These are phyloP conservation scores for Ophiostoma angusticollis DNA, from an alignment of 2,329 filamentous ascomycete species.

Conservation along the genomic window DNA sequence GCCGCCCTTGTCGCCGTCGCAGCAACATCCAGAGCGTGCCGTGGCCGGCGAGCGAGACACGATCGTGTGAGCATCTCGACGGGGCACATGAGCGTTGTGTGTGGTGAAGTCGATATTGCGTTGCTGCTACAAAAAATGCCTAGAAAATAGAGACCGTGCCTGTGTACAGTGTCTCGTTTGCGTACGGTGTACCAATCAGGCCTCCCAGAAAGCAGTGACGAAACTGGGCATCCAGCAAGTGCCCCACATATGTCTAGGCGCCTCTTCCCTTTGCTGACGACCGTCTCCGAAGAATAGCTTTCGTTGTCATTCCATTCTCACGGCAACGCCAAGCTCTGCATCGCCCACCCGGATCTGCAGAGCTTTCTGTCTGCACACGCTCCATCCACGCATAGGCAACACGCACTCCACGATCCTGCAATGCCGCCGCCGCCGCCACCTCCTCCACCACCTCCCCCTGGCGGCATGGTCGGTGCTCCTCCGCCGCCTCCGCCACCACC, in stretches of 20 bases:
- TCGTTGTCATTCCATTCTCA: too few species aligned
- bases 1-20: too few species aligned
- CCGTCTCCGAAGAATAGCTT: too few species aligned
- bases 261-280: too few species aligned
- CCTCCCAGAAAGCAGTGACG: slow-evolving; percentile 3
- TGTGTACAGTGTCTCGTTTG: neutral
- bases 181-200: neutral
- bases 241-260: too few species aligned
- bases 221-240: neutral
- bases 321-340: too few species aligned
- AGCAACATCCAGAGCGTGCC: too few species aligned
- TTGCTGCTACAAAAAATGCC: neutral
- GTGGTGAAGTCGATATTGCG: neutral
- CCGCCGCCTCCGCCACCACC: slow-evolving; percentile 42
- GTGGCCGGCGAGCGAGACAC: neutral
- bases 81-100: too few species aligned
- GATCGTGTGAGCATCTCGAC: slow-evolving; percentile 4
- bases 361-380: neutral
- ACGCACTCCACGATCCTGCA: neutral
- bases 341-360: too few species aligned
- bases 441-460: slow-evolving; percentile 12
- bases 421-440: slow-evolving; percentile 23
- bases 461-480: slow-evolving; percentile 23
- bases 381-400: too few species aligned
- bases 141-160: neutral